Conservation (phyloP, 768 basidiomycete genomes). For the Boletus sp. region DNA sequence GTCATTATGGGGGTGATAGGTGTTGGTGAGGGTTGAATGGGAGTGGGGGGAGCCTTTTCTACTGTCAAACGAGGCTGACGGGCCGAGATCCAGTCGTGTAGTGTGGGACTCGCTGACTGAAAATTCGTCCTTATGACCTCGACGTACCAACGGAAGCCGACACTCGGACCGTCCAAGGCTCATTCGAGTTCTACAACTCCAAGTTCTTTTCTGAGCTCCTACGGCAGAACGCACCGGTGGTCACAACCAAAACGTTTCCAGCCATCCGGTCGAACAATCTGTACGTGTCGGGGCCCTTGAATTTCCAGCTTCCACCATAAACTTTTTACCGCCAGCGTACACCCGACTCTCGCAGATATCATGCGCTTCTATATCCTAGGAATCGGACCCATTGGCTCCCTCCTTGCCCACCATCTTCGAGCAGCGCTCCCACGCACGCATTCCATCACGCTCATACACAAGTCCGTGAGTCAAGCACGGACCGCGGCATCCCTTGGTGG, state of each 20-base stretch:
- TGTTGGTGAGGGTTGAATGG: conserved; percentile 10
- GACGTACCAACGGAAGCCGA: conserved; percentile 22
- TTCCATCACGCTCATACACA: conserved; percentile 69
- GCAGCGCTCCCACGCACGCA: conserved; percentile 48
- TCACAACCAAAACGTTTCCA: background rate
- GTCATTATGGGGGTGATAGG: conserved; percentile 40
- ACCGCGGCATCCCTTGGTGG: conserved; percentile 33
- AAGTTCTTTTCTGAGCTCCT: background rate
- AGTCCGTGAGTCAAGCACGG: conserved; percentile 39
- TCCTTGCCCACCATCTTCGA: conserved; percentile 79
- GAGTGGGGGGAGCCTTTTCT: conserved; percentile 8
- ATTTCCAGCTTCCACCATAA: background rate
- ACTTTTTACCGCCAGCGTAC: background rate
- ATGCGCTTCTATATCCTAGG: conserved; percentile 78
- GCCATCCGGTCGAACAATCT: background rate
- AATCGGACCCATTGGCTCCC: conserved; percentile 77
- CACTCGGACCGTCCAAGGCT: background rate
- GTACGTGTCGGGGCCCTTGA: background rate
- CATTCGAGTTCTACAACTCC: background rate
- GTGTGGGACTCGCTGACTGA: background rate
- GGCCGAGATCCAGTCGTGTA: conserved; percentile 6
- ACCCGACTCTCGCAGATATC: background rate
- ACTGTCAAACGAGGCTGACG: conserved; percentile 2
- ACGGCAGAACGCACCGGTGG: background rate
- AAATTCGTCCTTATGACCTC: conserved; percentile 4